Evolutionary conservation across 1,284 basidiomycete genomes (phyloP), one percentile per base, ranked within the genome.

Genomic region (Puccinia triticina): DNA sequence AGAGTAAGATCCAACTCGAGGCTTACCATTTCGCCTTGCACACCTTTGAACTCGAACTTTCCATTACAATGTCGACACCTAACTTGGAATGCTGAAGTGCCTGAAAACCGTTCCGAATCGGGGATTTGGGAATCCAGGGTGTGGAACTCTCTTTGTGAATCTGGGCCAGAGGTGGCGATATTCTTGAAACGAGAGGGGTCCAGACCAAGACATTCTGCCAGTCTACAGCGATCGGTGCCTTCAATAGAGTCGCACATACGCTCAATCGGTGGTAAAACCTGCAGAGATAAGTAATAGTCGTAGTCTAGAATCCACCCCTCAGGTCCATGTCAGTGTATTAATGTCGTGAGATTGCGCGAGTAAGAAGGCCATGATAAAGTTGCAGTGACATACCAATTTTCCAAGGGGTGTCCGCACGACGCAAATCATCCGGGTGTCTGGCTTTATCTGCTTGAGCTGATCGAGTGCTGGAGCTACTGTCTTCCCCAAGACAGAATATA

Each of bases 181-280:
- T 84, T 88, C 67, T 90, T 90, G 88, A 93, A 98, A 64, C 93
- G 91, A 43, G 90, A 88, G 3, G 94, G 93, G 86, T 99, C 96
- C 81, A 99, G 90, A 16, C 94, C 96, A 10, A 99, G 90, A 86
- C 95, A 98, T 88, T 98, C 94, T 0, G 97, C 97, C 21, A 99
- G 88, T 43, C 96, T 90, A 12, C 94, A 89, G 48, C 94, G 90
- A 85, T 99, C 96, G 0, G 96, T 98, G 11, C 96, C 96, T 85
- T 98, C 94, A 82, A 99, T 98, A 8, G 93, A 92, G 82, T 98
- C 97, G 86, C 96, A 99, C 82, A 99, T 88, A 86, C 97, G 92
- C 86, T 98, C 94, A 75, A 99, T 92, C 0, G 97, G 96, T 3
- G 96, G 96, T 16, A 99, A 89, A 59, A 99, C 91, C 87, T 99